phyloP scores from a whole-genome alignment of 768 basidiomycete species.

The Rhodocollybia butyracea region DNA sequence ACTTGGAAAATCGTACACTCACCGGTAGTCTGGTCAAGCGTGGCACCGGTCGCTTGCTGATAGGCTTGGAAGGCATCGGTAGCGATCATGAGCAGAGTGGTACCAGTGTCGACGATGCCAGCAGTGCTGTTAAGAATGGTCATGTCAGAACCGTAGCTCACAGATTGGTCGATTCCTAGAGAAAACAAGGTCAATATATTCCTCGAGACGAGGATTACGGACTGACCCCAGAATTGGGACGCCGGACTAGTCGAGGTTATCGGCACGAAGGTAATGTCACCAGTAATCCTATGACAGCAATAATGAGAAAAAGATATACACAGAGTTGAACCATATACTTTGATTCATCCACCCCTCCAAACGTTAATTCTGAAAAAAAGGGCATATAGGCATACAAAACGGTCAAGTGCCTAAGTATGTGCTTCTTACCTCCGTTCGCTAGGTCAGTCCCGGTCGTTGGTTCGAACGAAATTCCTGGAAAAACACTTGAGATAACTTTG shows the following conservation, averaged over 20 bases:
- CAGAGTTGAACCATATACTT: slow-evolving; percentile 27
- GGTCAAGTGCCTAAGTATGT: no score
- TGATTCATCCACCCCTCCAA: slow-evolving; percentile 46
- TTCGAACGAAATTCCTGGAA: slow-evolving; percentile 41
- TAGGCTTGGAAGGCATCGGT: slow-evolving; percentile 59
- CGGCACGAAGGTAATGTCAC: slow-evolving; percentile 32
- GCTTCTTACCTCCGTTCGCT: slow-evolving; percentile 50
- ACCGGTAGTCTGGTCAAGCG: slow-evolving; percentile 45
- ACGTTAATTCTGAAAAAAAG: slow-evolving; percentile 52
- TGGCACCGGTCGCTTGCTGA: slow-evolving; percentile 50
- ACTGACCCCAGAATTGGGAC: slow-evolving; percentile 40
- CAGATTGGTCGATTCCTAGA: slow-evolving; percentile 46
- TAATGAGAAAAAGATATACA: slow-evolving; percentile 16
- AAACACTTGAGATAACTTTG: slow-evolving; percentile 32
- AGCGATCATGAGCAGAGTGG: slow-evolving; percentile 53
- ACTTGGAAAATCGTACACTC: neutral
- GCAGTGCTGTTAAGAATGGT: slow-evolving; percentile 34
- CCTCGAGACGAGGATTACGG: no score
- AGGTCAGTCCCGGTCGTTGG: slow-evolving; percentile 36
- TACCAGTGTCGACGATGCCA: slow-evolving; percentile 53
- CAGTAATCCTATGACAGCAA: slow-evolving; percentile 25
- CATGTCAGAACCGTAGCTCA: slow-evolving; percentile 30
- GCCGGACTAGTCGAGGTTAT: slow-evolving; percentile 47
- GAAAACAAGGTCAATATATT: no score
- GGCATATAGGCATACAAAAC: no score